Conservation (phyloP, 352 stramenopile species). For the Phytophthora ramorum region DNA sequence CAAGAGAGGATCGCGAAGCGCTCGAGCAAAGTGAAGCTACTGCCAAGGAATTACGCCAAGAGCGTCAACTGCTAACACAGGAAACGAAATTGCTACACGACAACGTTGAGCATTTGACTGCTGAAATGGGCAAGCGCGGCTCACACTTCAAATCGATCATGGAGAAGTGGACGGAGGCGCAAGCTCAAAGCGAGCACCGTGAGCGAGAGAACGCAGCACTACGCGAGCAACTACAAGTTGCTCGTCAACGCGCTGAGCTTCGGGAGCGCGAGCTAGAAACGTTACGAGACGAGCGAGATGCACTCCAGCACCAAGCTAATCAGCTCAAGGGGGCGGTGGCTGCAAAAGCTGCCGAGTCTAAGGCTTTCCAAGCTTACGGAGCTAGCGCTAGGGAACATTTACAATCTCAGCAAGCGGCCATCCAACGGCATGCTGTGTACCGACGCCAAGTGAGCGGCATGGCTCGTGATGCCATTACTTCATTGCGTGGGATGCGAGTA, state of each 20-base stretch:
- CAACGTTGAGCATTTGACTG: slow-evolving; percentile 55
- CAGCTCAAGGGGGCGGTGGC: slow-evolving; percentile 77
- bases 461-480: slow-evolving; percentile 50
- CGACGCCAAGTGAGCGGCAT: slow-evolving; percentile 57
- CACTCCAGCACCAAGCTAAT: slow-evolving; percentile 71
- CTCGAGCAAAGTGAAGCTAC: slow-evolving; percentile 52
- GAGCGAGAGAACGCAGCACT: slow-evolving; percentile 62
- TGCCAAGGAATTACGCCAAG: slow-evolving; percentile 51
- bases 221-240: slow-evolving; percentile 60
- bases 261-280: slow-evolving; percentile 51
- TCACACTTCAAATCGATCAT: slow-evolving; percentile 70
- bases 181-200: slow-evolving; percentile 64
- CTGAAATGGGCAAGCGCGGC: slow-evolving; percentile 65
- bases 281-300: slow-evolving; percentile 62
- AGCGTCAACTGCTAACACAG: slow-evolving; percentile 56
- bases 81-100: slow-evolving; percentile 65
- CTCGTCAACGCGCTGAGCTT: slow-evolving; percentile 43
- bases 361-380: slow-evolving; percentile 76
- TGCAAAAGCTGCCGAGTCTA: slow-evolving; percentile 72
- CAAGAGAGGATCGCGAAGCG: slow-evolving; percentile 45
- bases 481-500: slow-evolving; percentile 42
- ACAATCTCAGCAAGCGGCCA: slow-evolving; percentile 57
- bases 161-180: slow-evolving; percentile 77
- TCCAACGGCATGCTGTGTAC: slow-evolving; percentile 64
- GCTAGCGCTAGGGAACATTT: slow-evolving; percentile 67